phyloP scores from a whole-genome alignment of 306 rosid genomes.

The Gastrolobium villosum region DNA sequence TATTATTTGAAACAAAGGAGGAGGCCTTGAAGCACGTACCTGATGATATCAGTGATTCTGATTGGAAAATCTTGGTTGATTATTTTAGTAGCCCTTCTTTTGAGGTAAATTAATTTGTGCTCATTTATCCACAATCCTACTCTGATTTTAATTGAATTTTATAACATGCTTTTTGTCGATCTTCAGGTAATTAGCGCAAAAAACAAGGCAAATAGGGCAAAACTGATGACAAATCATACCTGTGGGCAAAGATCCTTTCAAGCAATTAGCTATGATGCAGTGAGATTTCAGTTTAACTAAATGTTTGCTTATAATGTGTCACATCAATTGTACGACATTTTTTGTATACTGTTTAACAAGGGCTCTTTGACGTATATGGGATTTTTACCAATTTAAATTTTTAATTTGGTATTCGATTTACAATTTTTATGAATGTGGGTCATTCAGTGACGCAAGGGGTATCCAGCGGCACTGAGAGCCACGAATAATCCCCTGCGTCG shows the following conservation, averaged over 20 bases:
- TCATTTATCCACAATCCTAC: background rate
- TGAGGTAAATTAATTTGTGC: constrained; percentile 43
- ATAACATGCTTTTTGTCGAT: constrained; percentile 35
- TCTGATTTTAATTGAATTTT: constrained; percentile 13
- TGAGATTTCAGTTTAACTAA: constrained; percentile 43
- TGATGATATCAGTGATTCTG: constrained; percentile 47
- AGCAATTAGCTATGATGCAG: constrained; percentile 57
- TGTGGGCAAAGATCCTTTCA: constrained; percentile 49
- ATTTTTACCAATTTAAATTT: too few species aligned
- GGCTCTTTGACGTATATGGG: too few species aligned
- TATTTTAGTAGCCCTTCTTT: constrained; percentile 57
- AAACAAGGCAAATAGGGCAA: constrained; percentile 54
- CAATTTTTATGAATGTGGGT: too few species aligned
- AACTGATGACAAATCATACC: constrained; percentile 43
- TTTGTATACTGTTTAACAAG: constrained; percentile 19
- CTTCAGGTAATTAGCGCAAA: constrained; percentile 49
- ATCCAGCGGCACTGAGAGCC: too few species aligned
- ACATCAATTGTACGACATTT: background rate
- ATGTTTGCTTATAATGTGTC: background rate
- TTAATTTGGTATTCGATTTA: too few species aligned
- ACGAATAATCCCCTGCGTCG: too few species aligned
- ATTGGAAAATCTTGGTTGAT: constrained; percentile 55
- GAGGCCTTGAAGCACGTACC: constrained; percentile 55
- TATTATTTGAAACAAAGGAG: constrained; percentile 50
- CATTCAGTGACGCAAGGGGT: too few species aligned